A percentile compares a stretch with the other conserved stretches of the same genome.
phyloP scores from a whole-genome alignment of 495 filamentous ascomycete genomes.

The Collariella sp. region DNA sequence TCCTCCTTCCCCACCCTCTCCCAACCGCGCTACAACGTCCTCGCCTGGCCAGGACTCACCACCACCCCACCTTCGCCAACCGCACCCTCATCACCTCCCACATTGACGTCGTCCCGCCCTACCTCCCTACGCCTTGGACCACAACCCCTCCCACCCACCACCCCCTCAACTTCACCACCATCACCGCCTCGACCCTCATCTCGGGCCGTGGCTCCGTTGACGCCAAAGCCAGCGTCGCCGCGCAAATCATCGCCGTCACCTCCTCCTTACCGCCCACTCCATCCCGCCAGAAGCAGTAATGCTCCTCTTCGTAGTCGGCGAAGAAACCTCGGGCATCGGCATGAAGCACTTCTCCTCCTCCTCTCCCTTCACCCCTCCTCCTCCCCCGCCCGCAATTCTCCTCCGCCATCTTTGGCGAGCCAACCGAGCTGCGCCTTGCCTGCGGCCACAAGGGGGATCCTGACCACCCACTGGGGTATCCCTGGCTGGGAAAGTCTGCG shows the following conservation, averaged over 20 bases:
- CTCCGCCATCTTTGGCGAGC: constrained; percentile 83
- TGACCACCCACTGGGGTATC: constrained; percentile 85
- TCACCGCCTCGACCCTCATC: constrained; percentile 18
- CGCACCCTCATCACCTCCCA: constrained; percentile 67
- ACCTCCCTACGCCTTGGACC: constrained; percentile 49
- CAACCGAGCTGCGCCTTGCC: constrained; percentile 78
- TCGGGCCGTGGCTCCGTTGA: constrained; percentile 80
- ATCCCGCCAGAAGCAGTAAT: constrained; percentile 45
- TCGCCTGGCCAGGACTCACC: constrained; percentile 54
- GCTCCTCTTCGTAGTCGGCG: constrained; percentile 83
- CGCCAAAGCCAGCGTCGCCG: constrained; percentile 80
- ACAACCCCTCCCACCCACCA: constrained; percentile 14
- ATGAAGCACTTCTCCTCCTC: constrained; percentile 61
- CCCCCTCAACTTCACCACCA: constrained; percentile 26
- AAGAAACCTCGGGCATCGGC: constrained; percentile 75
- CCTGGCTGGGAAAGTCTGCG: constrained; percentile 72
- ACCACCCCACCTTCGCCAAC: constrained; percentile 23
- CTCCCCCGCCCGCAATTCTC: constrained; percentile 14
- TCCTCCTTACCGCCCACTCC: constrained; percentile 36
- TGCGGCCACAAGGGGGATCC: constrained; percentile 88
- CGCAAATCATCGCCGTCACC: constrained; percentile 63
- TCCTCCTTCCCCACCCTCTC: constrained; percentile 29
- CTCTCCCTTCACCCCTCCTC: constrained; percentile 21
- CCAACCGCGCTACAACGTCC: constrained; percentile 56
- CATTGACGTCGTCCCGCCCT: constrained; percentile 63